Conservation (phyloP, 768 basidiomycete species). For the Lyophyllum decastes region DNA sequence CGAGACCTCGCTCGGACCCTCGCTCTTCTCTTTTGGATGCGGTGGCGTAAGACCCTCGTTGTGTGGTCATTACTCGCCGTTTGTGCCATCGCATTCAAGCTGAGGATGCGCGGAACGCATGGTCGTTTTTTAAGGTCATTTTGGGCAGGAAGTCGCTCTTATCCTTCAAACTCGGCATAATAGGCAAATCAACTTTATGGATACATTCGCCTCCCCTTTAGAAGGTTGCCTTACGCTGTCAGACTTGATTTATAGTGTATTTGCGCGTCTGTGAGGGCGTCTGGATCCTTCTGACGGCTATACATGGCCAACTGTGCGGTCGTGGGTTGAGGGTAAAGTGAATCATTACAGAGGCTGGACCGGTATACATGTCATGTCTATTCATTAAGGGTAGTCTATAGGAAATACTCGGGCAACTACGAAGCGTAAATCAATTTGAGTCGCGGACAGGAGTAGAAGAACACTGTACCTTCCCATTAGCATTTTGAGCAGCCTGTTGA, state of each 20-base stretch:
- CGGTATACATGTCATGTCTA: conserved; percentile 18
- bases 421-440: conserved; percentile 4
- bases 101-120: conserved; percentile 23
- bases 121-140: conserved; percentile 10
- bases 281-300: neutral
- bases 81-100: conserved; percentile 26
- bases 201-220: conserved; percentile 1
- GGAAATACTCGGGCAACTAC: conserved; percentile 83
- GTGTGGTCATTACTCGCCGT: conserved; percentile 32
- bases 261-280: neutral
- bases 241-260: conserved; percentile 1
- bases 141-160: conserved; percentile 1
- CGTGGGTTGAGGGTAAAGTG: neutral
- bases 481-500: conserved; percentile 75
- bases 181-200: neutral
- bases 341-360: conserved; percentile 8
- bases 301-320: neutral
- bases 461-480: conserved; percentile 63
- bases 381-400: conserved; percentile 30
- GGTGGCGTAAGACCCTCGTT: conserved; percentile 54
- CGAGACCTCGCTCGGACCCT: conserved; percentile 69
- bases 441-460: conserved; percentile 12
- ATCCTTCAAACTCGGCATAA: conserved; percentile 6
- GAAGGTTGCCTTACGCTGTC: conserved; percentile 9
- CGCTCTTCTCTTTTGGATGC: conserved; percentile 62